These are phyloP conservation scores for Paramarasmius palmivorus DNA, from an alignment of 1,284 basidiomycete genomes.

Conservation along the genomic window DNA sequence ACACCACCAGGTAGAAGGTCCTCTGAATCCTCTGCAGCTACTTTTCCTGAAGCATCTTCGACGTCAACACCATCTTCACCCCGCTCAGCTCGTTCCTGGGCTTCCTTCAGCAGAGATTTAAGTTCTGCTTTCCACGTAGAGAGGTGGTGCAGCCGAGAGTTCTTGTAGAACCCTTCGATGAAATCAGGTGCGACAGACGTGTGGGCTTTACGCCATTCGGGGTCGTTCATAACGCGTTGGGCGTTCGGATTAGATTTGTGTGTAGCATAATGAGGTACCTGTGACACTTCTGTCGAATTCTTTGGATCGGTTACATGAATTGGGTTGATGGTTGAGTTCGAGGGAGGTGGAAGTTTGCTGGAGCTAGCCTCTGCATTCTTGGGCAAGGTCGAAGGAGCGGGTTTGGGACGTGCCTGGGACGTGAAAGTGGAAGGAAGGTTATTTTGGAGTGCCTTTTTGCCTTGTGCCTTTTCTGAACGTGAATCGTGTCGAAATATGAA, in stretches of 20 bases:
- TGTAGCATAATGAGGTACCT: conserved; percentile 63
- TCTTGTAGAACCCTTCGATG: conserved; percentile 88
- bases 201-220: conserved; percentile 83
- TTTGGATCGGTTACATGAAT: conserved; percentile 45
- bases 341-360: conserved; percentile 10
- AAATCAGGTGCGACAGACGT: conserved; percentile 88
- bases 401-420: neutral
- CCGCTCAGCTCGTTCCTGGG: conserved; percentile 68
- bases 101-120: conserved; percentile 78
- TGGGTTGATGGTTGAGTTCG: conserved; percentile 22
- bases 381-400: neutral
- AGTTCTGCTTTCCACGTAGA: conserved; percentile 93
- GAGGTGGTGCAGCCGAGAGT: conserved; percentile 90
- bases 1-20: conserved; percentile 31
- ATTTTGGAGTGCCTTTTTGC: conserved; percentile 38
- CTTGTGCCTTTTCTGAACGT: conserved; percentile 50
- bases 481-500: conserved; percentile 57
- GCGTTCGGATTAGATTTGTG: conserved; percentile 70
- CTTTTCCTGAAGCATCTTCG: conserved; percentile 14
- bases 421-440: conserved; percentile 27
- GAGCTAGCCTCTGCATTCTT: neutral
- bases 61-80: conserved; percentile 17
- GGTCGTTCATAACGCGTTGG: conserved; percentile 74
- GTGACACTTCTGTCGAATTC: conserved; percentile 38
- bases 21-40: conserved; percentile 30